Evolutionary conservation across 129 eudicot genomes (phyloP), one percentile per base, ranked within the genome.

Genomic region (Saposhnikovia divaricata): DNA sequence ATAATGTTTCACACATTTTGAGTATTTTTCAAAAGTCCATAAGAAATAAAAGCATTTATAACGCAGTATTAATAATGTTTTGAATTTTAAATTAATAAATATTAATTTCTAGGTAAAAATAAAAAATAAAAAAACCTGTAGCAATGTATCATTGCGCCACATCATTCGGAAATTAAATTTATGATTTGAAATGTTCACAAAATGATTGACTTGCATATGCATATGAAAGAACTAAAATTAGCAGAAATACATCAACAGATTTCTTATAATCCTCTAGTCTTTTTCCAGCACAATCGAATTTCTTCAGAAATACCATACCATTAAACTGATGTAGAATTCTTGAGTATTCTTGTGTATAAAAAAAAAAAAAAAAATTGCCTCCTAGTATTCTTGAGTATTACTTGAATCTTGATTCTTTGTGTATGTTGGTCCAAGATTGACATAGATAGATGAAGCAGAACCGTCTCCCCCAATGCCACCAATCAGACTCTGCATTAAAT

Each of bases 401-500:
- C 40, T 28, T 9, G 72, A 66, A 12, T 28, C 72, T 66, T 31
- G 40, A 68, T 28, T 68, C 0, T 34, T 43, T 28, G 42, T 68
- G 15, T 11, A 68, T 28, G 73, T 68, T 68, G 73, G 38, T 68
- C 40, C 73, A 68, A 68, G 19, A 34, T 68, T 31, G 13, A 68
- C 43, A 68, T 31, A 68, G 7, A 68, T 27, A 14, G 73, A 31
- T 68, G 73, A 68, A 31, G 73, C 13, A 25, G 72, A 12, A 13
- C 73, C 73, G 27, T 80, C 82, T 1, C 80, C 83, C 3, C 73
- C 82, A 4, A 80, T 82, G 0, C 86, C 86, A 11, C 86, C 81
- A 0, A 84, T 68, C 5, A 87, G 4, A 61, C 79, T 79, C 43
- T 88, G 90, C 72, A 82, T 80, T 25, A 88, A 59, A 55, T 77